phyloP scores from a whole-genome alignment of 2,329 filamentous ascomycete species.

The Endothia cerciana region DNA sequence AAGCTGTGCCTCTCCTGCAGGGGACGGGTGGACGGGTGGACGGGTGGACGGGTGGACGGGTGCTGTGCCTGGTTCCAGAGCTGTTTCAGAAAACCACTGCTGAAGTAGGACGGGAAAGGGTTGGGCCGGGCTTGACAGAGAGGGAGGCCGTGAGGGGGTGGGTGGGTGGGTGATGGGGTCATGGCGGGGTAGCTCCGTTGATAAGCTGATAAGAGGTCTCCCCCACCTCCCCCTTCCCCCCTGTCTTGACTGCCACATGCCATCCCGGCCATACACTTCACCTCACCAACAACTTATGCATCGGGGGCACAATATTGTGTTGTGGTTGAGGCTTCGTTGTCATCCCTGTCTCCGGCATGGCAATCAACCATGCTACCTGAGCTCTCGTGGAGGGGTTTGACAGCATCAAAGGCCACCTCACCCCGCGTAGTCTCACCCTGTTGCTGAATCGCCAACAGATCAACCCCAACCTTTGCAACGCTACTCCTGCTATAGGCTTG shows the following conservation, averaged over 20 bases:
- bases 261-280: not conserved
- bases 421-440: too few species aligned
- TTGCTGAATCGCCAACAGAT: not conserved
- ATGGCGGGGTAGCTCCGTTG: conserved; percentile 1
- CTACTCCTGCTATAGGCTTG: too few species aligned
- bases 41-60: too few species aligned
- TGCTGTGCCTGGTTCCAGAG: too few species aligned
- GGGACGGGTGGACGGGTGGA: too few species aligned
- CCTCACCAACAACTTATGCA: not conserved
- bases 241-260: not conserved
- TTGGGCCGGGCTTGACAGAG: too few species aligned
- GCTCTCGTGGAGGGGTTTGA: not conserved
- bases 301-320: not conserved
- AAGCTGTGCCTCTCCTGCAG: too few species aligned
- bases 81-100: too few species aligned
- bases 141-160: too few species aligned
- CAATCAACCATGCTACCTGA: not conserved
- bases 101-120: too few species aligned
- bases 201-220: conserved; percentile 3
- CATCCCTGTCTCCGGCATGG: not conserved
- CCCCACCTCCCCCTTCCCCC: not conserved
- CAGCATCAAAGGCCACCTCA: too few species aligned
- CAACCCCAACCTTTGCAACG: too few species aligned
- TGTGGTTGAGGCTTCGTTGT: not conserved
- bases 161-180: not conserved